These are phyloP conservation scores for Verticillium tricorpus DNA, from an alignment of 2,329 filamentous ascomycete genomes.

Conservation along the genomic window DNA sequence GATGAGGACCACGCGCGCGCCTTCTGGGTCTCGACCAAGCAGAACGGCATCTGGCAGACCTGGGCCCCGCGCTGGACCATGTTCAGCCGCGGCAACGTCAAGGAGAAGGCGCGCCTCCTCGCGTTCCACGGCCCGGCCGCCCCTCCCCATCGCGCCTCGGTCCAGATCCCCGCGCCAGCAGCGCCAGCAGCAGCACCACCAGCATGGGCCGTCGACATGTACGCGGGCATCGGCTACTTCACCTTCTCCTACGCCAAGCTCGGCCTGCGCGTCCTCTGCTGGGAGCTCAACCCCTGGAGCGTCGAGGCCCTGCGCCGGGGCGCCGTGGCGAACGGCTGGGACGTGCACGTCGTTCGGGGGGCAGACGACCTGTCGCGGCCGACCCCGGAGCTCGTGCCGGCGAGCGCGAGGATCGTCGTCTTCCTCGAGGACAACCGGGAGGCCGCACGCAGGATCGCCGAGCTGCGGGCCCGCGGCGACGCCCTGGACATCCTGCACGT, in stretches of 20 bases:
- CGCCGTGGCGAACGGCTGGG: slow-evolving; percentile 65
- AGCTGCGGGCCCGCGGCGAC: slow-evolving; percentile 20
- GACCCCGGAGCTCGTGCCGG: slow-evolving; percentile 31
- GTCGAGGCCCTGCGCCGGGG: slow-evolving; percentile 78
- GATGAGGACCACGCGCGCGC: slow-evolving; percentile 57
- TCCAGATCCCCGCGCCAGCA: background rate
- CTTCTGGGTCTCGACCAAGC: slow-evolving; percentile 74
- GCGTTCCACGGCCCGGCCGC: slow-evolving; percentile 32
- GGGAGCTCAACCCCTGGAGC: slow-evolving; percentile 88
- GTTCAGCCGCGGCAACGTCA: slow-evolving; percentile 89
- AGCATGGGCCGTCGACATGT: slow-evolving; percentile 69
- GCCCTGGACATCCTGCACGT: slow-evolving; percentile 47
- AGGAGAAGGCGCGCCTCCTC: slow-evolving; percentile 78
- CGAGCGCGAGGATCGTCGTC: slow-evolving; percentile 55
- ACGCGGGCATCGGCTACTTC: slow-evolving; percentile 93
- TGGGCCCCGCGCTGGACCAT: slow-evolving; percentile 92
- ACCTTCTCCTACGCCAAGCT: slow-evolving; percentile 74
- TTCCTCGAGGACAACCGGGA: slow-evolving; percentile 65
- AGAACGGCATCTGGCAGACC: slow-evolving; percentile 75
- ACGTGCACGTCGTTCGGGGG: slow-evolving; percentile 46
- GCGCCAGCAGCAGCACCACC: slow-evolving; percentile 16
- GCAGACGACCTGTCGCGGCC: slow-evolving; percentile 30
- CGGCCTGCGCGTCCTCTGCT: slow-evolving; percentile 73
- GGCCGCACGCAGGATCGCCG: slow-evolving; percentile 38
- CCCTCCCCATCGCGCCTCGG: slow-evolving; percentile 1